Percentiles rank a stretch among this genome's conserved stretches.
phyloP scores from a whole-genome alignment of 2,329 filamentous ascomycete species.

The Monosporascus cannonballus region DNA sequence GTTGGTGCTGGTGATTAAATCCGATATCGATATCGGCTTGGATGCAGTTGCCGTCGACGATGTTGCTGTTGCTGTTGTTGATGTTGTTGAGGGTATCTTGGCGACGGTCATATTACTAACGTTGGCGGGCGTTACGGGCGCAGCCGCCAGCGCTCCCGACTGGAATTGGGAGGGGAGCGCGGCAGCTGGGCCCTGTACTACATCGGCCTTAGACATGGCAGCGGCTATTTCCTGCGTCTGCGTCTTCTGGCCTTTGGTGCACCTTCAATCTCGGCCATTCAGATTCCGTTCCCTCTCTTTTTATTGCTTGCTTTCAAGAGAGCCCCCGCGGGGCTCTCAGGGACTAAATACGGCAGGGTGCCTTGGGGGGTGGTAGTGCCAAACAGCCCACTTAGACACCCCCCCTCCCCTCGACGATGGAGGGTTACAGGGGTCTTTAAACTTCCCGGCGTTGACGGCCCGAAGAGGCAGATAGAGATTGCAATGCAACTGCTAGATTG shows the following conservation, averaged over 20 bases:
- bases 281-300: constrained; percentile 24
- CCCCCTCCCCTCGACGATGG: neutral
- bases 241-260: neutral
- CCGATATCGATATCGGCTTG: constrained; percentile 5
- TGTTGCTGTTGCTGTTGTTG: constrained; percentile 5
- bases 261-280: constrained; percentile 24
- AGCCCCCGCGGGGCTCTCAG: constrained; percentile 25
- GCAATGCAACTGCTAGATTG: neutral
- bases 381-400: neutral
- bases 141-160: constrained; percentile 21
- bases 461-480: neutral
- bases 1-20: constrained; percentile 5
- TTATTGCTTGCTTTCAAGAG: constrained; percentile 10
- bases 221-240: constrained; percentile 11
- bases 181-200: constrained; percentile 27
- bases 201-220: constrained; percentile 28
- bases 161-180: constrained; percentile 22
- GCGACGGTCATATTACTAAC: constrained; percentile 7
- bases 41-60: constrained; percentile 5
- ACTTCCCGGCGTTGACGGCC: neutral
- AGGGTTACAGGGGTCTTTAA: neutral
- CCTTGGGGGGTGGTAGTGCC: neutral
- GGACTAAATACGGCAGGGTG: constrained; percentile 14
- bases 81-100: constrained; percentile 6
- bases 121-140: constrained; percentile 8